These are phyloP conservation scores for Alloteropsis semialata DNA, from an alignment of 176 grass and related monocot species.

Conservation along the genomic window DNA sequence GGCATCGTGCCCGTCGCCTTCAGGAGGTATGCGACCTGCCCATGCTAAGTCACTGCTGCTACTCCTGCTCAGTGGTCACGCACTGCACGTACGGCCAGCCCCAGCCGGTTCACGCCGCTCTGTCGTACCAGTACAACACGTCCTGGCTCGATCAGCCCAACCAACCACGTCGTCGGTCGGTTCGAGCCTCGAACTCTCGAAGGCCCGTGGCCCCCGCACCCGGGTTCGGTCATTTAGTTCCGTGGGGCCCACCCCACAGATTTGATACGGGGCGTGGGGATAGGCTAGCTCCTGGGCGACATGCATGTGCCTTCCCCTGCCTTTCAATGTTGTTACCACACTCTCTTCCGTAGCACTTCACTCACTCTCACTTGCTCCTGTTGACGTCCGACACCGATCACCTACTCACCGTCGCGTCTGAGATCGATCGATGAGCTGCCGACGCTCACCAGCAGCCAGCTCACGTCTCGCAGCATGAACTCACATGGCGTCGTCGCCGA, in stretches of 20 bases:
- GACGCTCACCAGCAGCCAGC: not conserved
- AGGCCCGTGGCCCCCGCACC: not conserved
- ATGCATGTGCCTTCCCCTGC: slow-evolving; percentile 25
- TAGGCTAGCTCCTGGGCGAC: not conserved
- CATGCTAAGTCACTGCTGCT: too few species aligned
- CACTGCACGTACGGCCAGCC: not conserved
- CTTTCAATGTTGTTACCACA: not conserved
- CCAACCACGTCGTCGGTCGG: not conserved
- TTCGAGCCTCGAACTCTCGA: too few species aligned
- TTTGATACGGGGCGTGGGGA: slow-evolving; percentile 25
- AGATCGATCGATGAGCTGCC: not conserved
- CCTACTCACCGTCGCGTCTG: not conserved
- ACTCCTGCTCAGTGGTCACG: too few species aligned
- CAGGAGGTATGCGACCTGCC: slow-evolving; percentile 61
- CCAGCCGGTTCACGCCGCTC: not conserved
- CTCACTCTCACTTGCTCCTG: not conserved
- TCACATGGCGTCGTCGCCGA: not conserved
- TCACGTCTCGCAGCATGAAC: not conserved
- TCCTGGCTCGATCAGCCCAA: not conserved
- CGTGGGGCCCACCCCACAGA: slow-evolving; percentile 23
- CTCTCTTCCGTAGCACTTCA: not conserved
- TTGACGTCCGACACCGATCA: not conserved
- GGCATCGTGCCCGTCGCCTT: slow-evolving; percentile 68
- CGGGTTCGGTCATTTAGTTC: slow-evolving; percentile 2
- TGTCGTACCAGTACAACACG: not conserved